These are phyloP conservation scores for Chenopodium berlandieri DNA, from an alignment of 148 eudicot genomes.

Conservation along the genomic window DNA sequence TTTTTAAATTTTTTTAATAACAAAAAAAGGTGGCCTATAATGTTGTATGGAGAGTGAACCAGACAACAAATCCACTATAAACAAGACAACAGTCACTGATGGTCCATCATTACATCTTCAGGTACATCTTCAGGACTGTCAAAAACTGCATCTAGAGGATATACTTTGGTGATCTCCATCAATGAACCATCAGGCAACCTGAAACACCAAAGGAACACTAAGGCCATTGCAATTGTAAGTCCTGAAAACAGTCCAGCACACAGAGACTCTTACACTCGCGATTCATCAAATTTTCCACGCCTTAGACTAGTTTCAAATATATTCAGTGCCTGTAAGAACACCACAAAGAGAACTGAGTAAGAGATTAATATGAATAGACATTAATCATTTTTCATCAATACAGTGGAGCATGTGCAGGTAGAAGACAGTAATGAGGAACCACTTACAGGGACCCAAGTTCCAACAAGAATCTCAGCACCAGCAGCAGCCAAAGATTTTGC, in stretches of 20 bases:
- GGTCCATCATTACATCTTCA: constrained; percentile 63
- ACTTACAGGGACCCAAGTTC: constrained; percentile 98
- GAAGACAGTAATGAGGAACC: not conserved
- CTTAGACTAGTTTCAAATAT: constrained; percentile 90
- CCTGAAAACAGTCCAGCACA: not conserved
- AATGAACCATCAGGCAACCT: constrained; percentile 93
- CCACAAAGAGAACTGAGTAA: not conserved
- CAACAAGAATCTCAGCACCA: constrained; percentile 97
- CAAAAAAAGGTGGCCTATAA: not conserved
- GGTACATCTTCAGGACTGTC: constrained; percentile 91
- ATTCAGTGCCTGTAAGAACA: constrained; percentile 65
- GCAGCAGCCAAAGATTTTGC: constrained; percentile 93
- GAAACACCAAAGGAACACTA: constrained; percentile 26
- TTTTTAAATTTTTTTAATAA: no score
- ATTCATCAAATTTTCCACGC: constrained; percentile 92
- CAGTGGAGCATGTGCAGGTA: not conserved
- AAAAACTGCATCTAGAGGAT: constrained; percentile 87
- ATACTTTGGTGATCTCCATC: constrained; percentile 86
- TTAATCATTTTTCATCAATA: not conserved
- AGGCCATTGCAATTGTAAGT: not conserved
- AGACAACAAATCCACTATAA: not conserved
- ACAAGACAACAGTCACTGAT: not conserved
- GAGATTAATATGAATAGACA: not conserved
- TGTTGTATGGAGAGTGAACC: not conserved
- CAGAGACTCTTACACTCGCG: constrained; percentile 63